Percentiles rank a stretch among this genome's conserved stretches.
phyloP scores from a whole-genome alignment of 2,329 filamentous ascomycete species.

The Diaporthe citri region DNA sequence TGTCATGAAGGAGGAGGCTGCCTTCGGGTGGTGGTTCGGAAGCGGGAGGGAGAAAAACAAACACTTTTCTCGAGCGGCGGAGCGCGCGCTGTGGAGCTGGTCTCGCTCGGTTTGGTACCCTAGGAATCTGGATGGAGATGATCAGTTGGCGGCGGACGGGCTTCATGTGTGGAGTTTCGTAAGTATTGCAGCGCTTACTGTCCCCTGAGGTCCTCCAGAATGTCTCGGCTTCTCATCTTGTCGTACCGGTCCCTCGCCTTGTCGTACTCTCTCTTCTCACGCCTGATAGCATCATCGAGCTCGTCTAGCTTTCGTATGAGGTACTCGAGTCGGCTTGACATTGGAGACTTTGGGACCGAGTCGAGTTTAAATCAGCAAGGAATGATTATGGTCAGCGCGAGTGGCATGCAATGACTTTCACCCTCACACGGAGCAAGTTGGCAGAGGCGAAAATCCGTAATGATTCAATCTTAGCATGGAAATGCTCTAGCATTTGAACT shows the following conservation, averaged over 20 bases:
- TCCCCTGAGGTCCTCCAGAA: not conserved
- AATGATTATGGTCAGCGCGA: no score
- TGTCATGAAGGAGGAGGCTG: no score
- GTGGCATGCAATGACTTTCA: not conserved
- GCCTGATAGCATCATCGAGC: conserved; percentile 2
- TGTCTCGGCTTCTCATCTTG: conserved; percentile 12
- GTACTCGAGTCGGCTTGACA: not conserved
- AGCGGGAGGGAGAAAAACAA: no score
- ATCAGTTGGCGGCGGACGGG: not conserved
- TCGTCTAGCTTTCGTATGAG: not conserved
- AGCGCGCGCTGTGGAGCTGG: not conserved
- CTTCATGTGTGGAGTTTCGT: no score
- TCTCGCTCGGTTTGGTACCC: not conserved
- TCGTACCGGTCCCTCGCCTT: not conserved
- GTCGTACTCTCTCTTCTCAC: conserved; percentile 7
- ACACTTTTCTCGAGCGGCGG: not conserved
- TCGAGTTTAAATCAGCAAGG: not conserved
- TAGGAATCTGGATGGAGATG: not conserved
- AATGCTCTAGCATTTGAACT: not conserved
- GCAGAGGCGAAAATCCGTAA: no score
- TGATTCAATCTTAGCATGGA: not conserved
- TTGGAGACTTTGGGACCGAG: not conserved
- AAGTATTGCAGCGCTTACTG: not conserved
- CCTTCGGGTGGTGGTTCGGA: no score
- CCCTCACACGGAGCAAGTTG: not conserved